Conservation (phyloP, 768 basidiomycete genomes). For the Mycena crocata region DNA sequence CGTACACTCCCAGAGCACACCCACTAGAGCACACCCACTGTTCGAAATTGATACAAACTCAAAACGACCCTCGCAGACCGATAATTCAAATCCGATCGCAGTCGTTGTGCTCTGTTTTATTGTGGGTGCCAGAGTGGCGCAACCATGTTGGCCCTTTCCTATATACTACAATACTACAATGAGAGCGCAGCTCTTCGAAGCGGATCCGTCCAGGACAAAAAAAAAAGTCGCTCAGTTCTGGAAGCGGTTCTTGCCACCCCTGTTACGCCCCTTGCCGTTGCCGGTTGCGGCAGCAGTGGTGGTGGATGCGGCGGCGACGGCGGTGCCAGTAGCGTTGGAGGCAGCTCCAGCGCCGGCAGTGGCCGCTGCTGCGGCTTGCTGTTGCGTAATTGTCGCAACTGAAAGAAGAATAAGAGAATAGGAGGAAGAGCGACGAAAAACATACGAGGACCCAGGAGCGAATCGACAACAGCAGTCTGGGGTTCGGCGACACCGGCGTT, state of each 20-base stretch:
- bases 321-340: no score
- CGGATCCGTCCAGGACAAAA: background rate
- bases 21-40: no score
- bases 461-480: constrained; percentile 36
- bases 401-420: background rate
- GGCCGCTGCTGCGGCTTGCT: background rate
- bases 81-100: no score
- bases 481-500: constrained; percentile 37
- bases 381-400: background rate
- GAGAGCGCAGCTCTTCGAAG: background rate
- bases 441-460: constrained; percentile 36
- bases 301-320: background rate
- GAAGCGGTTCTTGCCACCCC: background rate
- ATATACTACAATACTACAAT: background rate
- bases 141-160: background rate
- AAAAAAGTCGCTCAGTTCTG: background rate
- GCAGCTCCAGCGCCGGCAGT: background rate
- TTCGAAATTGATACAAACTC: no score
- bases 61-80: no score
- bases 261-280: background rate
- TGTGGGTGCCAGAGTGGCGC: no score
- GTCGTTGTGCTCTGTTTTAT: no score
- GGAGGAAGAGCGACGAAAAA: background rate
- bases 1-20: no score
- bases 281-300: background rate